Evolutionary conservation across 2,329 filamentous ascomycete genomes (phyloP).

Genomic region (Colletotrichum tropicicola): DNA sequence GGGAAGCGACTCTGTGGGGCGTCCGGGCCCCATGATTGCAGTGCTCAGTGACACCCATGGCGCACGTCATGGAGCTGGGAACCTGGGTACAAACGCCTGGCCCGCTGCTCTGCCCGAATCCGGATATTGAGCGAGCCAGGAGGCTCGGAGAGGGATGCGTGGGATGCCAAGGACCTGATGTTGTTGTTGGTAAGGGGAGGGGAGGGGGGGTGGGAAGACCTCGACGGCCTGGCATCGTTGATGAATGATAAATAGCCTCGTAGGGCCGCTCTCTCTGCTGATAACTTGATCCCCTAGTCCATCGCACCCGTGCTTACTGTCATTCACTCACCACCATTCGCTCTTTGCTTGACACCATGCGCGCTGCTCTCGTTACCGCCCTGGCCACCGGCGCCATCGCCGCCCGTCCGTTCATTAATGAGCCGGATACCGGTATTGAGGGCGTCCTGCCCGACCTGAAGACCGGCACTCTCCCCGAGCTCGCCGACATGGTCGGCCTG

Average conservation of each 20-base stretch:
- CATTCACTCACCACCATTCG: conserved; percentile 11
- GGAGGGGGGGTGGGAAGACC: neutral
- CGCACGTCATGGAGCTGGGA: conserved; percentile 23
- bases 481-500: conserved; percentile 56
- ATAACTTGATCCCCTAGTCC: neutral
- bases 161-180: neutral
- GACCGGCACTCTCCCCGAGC: conserved; percentile 48
- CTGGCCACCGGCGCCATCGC: conserved; percentile 47
- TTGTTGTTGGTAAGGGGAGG: neutral
- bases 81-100: neutral
- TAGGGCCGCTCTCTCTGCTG: conserved; percentile 1
- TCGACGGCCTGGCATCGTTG: neutral
- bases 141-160: neutral
- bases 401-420: conserved; percentile 53
- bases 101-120: conserved; percentile 8
- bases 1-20: neutral
- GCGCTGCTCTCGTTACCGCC: conserved; percentile 34
- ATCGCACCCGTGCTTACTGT: conserved; percentile 6
- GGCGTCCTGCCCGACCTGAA: conserved; percentile 44
- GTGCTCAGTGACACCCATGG: conserved; percentile 16
- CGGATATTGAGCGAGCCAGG: conserved; percentile 3
- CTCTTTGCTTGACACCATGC: conserved; percentile 34
- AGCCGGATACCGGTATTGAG: conserved; percentile 57
- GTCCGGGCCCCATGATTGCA: neutral
- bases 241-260: conserved; percentile 17